A percentile compares a stretch with the other conserved stretches of the same genome.
These are phyloP conservation scores for Oidium heveae DNA, from an alignment of 2,329 filamentous ascomycete species.

Conservation along the genomic window DNA sequence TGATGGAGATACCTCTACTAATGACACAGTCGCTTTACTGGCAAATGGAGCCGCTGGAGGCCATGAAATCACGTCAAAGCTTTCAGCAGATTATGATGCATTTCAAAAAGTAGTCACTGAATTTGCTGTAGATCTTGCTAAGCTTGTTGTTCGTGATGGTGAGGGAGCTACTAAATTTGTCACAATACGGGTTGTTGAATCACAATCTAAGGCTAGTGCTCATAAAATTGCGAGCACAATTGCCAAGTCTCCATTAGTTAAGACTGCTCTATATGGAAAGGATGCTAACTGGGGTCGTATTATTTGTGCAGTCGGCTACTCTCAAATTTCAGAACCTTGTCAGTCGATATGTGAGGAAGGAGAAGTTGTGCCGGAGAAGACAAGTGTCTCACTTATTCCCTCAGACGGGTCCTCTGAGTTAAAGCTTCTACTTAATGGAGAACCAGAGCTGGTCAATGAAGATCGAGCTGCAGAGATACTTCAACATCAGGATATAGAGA, in stretches of 20 bases:
- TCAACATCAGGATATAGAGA: constrained; percentile 54
- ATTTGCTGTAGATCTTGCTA: constrained; percentile 64
- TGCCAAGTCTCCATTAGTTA: constrained; percentile 76
- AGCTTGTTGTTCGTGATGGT: constrained; percentile 84
- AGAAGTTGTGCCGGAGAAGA: constrained; percentile 41
- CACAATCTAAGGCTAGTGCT: constrained; percentile 41
- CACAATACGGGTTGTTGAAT: constrained; percentile 61
- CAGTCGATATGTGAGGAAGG: constrained; percentile 30
- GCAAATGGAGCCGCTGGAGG: constrained; percentile 84
- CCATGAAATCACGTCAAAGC: constrained; percentile 27
- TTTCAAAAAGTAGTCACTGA: constrained; percentile 46
- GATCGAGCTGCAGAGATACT: constrained; percentile 51
- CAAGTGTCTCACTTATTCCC: constrained; percentile 56
- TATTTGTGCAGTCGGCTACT: constrained; percentile 77
- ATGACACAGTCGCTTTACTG: constrained; percentile 85
- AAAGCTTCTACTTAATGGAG: constrained; percentile 52
- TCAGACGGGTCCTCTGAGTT: constrained; percentile 53
- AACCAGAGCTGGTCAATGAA: constrained; percentile 61
- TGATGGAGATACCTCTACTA: constrained; percentile 91
- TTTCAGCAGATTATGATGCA: constrained; percentile 37
- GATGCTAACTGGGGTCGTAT: constrained; percentile 98
- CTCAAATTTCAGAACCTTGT: constrained; percentile 32
- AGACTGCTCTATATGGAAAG: constrained; percentile 88
- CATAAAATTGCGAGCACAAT: constrained; percentile 68
- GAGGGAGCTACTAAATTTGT: constrained; percentile 98